phyloP scores from a whole-genome alignment of 1,284 basidiomycete genomes.

The Meira miltonrushii region DNA sequence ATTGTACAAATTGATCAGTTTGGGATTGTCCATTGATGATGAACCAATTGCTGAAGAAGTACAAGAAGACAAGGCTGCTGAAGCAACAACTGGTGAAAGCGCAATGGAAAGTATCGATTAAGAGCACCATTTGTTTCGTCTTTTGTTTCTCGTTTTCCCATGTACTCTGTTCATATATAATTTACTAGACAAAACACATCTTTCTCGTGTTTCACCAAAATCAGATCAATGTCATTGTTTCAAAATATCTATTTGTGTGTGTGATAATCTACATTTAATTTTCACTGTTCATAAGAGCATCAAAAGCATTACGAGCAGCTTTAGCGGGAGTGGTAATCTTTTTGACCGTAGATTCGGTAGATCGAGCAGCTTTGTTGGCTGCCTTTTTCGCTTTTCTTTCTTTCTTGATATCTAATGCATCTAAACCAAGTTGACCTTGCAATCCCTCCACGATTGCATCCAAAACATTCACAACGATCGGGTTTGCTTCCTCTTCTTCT shows the following conservation, averaged over 20 bases:
- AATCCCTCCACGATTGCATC: slow-evolving; percentile 1
- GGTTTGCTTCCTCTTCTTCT: background rate
- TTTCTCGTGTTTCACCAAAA: background rate
- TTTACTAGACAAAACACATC: background rate
- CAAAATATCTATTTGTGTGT: background rate
- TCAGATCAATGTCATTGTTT: background rate
- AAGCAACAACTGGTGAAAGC: slow-evolving; percentile 39
- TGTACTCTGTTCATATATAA: background rate
- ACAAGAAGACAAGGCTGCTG: slow-evolving; percentile 22
- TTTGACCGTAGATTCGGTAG: background rate
- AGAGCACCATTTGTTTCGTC: background rate
- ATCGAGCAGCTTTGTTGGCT: background rate
- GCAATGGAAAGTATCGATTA: slow-evolving; percentile 53
- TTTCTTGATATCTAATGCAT: background rate
- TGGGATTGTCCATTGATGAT: slow-evolving; percentile 59
- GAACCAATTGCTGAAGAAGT: slow-evolving; percentile 20
- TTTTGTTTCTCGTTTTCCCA: background rate
- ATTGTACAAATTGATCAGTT: slow-evolving; percentile 92
- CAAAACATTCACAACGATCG: background rate
- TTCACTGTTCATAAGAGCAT: too few species aligned
- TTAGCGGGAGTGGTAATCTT: background rate
- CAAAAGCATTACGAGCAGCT: slow-evolving; percentile 2
- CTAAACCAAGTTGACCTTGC: slow-evolving; percentile 1
- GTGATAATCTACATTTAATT: slow-evolving; percentile 1
- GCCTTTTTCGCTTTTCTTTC: slow-evolving; percentile 6